Base-by-base conservation (phyloP, 371 early-diverging fungal genomes). In the Syncephalastrum contaminatum region DNA sequence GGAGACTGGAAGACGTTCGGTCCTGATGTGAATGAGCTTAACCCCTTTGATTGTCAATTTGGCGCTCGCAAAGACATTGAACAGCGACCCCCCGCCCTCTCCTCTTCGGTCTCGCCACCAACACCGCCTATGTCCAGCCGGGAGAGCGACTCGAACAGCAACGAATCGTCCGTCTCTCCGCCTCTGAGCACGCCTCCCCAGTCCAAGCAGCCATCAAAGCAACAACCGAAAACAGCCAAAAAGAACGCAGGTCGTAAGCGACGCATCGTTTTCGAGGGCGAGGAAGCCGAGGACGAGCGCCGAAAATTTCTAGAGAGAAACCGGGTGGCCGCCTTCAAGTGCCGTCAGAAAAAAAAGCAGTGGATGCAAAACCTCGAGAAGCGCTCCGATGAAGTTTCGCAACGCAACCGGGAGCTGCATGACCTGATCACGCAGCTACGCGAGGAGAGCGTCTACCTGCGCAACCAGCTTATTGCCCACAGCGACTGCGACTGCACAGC, bases 311-410 rank as follows among this genome's bases (percentile, higher is more conserved):
- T 87, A 49, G 87, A 87, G 68, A 60, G 86, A 43, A 87, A 87
- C 59, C 73, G 87, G 24, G 51, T 82, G 10, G 87, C 87, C 42
- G 90, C 91, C 7, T 81, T 77, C 24, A 88, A 88, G 69, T 90
- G 89, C 61, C 78, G 91, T 48, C 88, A 88, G 66, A 88, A 86
- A 69, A 89, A 88, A 63, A 90, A 90, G 66, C 59, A 70, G 51
- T 87, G 85, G 83, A 69, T 87, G 64, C 67, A 80, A 63, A 81
- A 86, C 30, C 81, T 90, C 15, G 84, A 88, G 62, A 66, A 68
- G 25, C 70, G 68, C n/a, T 77, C 83, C 4, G 76, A 80, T 43
- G 72, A 79, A 14, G 69, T 75, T 15, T 63, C 72, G 6, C 59
- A 56, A 45, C 75, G 77, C 48, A 90, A 90, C 66, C 68, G 73